These are phyloP conservation scores for Penicillium odoratum DNA, from an alignment of 495 filamentous ascomycete genomes.

Conservation along the genomic window DNA sequence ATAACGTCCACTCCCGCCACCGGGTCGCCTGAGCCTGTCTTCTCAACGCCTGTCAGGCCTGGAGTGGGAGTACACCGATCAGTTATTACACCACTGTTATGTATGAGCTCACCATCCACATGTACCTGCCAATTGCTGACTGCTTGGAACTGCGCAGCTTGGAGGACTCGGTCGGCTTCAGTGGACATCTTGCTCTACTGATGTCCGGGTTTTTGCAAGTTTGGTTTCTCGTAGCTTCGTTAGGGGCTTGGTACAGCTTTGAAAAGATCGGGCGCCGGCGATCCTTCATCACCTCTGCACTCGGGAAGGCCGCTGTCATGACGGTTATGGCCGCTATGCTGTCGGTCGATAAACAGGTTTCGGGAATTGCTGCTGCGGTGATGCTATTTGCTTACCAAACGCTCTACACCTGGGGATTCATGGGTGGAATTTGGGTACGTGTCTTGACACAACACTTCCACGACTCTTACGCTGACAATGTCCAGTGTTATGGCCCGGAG, in stretches of 20 bases:
- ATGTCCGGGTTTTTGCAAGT: slow-evolving; percentile 32
- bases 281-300: slow-evolving; percentile 24
- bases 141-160: slow-evolving; percentile 9
- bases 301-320: slow-evolving; percentile 26
- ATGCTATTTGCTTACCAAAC: slow-evolving; percentile 21
- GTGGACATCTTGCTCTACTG: slow-evolving; percentile 20
- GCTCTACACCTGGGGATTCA: slow-evolving; percentile 25
- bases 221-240: slow-evolving; percentile 29
- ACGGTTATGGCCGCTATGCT: slow-evolving; percentile 13
- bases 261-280: slow-evolving; percentile 21
- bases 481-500: slow-evolving; percentile 24
- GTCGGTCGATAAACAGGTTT: slow-evolving; percentile 9
- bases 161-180: slow-evolving; percentile 25
- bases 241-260: slow-evolving; percentile 32
- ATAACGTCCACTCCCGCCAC: slow-evolving; percentile 16
- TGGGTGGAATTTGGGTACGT: slow-evolving; percentile 20
- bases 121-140: neutral
- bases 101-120: neutral
- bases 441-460: neutral
- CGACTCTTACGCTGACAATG: neutral
- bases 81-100: slow-evolving; percentile 22
- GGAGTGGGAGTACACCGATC: slow-evolving; percentile 25
- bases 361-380: slow-evolving; percentile 16
- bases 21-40: slow-evolving; percentile 23
- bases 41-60: slow-evolving; percentile 30